A percentile compares a stretch with the other conserved stretches of the same genome.
These are phyloP conservation scores for Candida gigantensis DNA, from an alignment of 1,139 yeast species.

Conservation along the genomic window DNA sequence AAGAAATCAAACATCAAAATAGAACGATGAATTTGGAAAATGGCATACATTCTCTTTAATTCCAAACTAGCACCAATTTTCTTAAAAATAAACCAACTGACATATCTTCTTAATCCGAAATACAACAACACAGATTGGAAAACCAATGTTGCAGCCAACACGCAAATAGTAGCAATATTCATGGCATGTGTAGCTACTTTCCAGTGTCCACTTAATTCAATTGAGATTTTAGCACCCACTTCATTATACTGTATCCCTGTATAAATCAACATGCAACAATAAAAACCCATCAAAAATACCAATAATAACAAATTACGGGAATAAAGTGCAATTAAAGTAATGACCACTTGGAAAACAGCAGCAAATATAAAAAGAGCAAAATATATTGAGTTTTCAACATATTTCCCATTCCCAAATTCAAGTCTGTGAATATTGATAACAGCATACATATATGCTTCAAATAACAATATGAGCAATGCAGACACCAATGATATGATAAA, in stretches of 20 bases:
- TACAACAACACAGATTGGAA: constrained; percentile 34
- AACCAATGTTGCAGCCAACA: constrained; percentile 42
- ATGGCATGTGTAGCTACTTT: constrained; percentile 34
- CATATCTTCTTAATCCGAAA: constrained; percentile 39
- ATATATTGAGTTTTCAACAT: constrained; percentile 24
- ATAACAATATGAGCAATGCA: constrained; percentile 29
- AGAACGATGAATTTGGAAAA: constrained; percentile 45
- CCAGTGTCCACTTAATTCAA: constrained; percentile 24
- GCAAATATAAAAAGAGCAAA: constrained; percentile 48
- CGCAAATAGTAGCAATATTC: constrained; percentile 48
- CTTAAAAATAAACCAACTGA: constrained; percentile 53
- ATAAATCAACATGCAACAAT: constrained; percentile 51
- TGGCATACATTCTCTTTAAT: constrained; percentile 40
- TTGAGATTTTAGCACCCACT: constrained; percentile 39
- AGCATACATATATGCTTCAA: constrained; percentile 38
- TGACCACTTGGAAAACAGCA: constrained; percentile 37
- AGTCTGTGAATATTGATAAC: constrained; percentile 33
- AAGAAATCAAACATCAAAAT: constrained; percentile 49
- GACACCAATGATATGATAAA: constrained; percentile 30
- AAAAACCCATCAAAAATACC: constrained; percentile 44
- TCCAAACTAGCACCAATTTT: constrained; percentile 51
- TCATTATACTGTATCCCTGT: constrained; percentile 54
- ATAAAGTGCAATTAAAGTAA: constrained; percentile 44
- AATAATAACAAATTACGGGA: constrained; percentile 45
- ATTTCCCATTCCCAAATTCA: constrained; percentile 21